phyloP scores from a whole-genome alignment of 176 grass and related monocot genomes.

The Urochloa ruziziensis region DNA sequence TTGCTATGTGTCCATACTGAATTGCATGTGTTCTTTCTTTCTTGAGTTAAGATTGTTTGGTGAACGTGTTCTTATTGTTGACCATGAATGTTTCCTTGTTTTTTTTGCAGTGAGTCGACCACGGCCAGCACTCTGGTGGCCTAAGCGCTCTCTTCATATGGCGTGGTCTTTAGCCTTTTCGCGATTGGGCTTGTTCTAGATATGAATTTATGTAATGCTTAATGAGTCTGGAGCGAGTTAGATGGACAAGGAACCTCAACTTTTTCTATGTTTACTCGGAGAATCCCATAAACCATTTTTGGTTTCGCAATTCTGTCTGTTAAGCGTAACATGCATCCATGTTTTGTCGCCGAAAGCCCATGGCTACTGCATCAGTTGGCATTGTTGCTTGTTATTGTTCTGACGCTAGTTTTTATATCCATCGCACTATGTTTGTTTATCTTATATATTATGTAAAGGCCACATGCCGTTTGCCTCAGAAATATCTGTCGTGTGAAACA shows the following conservation, averaged over 20 bases:
- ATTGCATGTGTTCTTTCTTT: not conserved
- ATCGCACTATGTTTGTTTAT: too few relatives aligned
- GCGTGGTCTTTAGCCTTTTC: not conserved
- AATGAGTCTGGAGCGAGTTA: slow-evolving; percentile 31
- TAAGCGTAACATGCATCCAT: slow-evolving; percentile 8
- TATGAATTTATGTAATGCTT: slow-evolving; percentile 43
- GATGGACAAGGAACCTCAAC: slow-evolving; percentile 41
- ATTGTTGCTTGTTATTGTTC: too few relatives aligned
- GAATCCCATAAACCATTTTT: slow-evolving; percentile 43
- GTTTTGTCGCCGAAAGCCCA: not conserved
- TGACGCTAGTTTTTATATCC: too few relatives aligned
- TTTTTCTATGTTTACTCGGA: slow-evolving; percentile 46
- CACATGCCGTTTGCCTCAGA: too few relatives aligned
- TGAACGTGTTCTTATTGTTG: not conserved
- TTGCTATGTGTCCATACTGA: not conserved
- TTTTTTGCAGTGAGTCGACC: slow-evolving; percentile 59
- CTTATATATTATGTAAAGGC: too few relatives aligned
- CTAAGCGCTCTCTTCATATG: slow-evolving; percentile 35
- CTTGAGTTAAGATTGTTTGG: not conserved
- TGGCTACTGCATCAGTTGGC: not conserved
- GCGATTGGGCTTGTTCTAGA: slow-evolving; percentile 33
- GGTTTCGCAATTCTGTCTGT: slow-evolving; percentile 42
- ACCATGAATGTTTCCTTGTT: not conserved
- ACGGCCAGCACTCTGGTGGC: slow-evolving; percentile 88
- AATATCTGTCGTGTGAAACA: too few relatives aligned